Evolutionary conservation across 768 basidiomycete species (phyloP), one percentile per base, ranked within the genome.

Genomic region (Agrocybe chaxingu): DNA sequence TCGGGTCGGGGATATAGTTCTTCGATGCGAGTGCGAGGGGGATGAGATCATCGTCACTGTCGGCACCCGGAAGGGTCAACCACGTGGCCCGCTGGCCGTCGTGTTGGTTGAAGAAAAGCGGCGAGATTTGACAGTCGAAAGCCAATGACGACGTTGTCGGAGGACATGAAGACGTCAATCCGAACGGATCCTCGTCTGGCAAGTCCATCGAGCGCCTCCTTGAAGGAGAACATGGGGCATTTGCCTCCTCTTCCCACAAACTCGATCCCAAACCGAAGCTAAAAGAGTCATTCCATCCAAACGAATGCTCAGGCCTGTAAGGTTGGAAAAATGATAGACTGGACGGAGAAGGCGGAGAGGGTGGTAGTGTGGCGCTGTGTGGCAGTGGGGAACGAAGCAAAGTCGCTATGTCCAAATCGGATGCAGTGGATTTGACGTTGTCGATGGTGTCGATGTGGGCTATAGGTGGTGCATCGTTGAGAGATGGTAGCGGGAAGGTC

Each of bases 11-110:
- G 19, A 56, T 56, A 8, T 56, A 61, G 44, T 55, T 62, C 50
- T 58, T 61, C 11, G 61, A 54, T 4, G 61, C 63, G 39, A 63
- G 56, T 9, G 65, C 62, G 2, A 45, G 45, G 0, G 61, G 62
- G 39, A 66, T 61, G 12, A 67, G 57, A 38, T 67, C 61, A 38
- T 72, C 70, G 40, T 70, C 66, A 2, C 59, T 61, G 34, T 71
- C 69, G 12, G 65, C 61, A n/a, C 66, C 70, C 1, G 72, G 70
- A 16, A 73, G 57, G 8, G 66, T 61, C 9, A 68, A 57, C 32
- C 66, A 51, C 0, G 61, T 56, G 10, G 57, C 42, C 16, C 60
- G 54, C 19, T 61, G 66, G 7, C 62, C 65, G 5, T 53, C 39
- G 45, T 11, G 10, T 24, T 33, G 16, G 24, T 41, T 19, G 36